Base-by-base conservation (phyloP, 768 basidiomycete species). In the Cyclocybe aegerita region DNA sequence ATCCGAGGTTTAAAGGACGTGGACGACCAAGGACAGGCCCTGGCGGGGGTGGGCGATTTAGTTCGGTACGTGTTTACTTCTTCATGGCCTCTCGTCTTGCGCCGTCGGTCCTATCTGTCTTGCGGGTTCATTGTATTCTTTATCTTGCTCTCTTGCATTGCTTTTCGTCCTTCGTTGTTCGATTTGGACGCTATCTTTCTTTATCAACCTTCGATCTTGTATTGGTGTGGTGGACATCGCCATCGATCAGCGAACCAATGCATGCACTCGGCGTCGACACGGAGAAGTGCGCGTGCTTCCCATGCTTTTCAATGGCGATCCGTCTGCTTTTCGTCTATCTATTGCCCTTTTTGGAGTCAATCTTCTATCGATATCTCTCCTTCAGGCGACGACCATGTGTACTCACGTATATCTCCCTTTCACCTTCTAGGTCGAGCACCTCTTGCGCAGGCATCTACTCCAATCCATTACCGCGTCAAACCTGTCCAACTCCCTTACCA, bases 1-100 rank as follows among this genome's bases (percentile, higher is more conserved):
- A 79, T 65, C 79, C 77, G 39, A 67, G 69, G 51, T 74, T 72
- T 52, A 63, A 58, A 48, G 60, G 69, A 32, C 48, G 64, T 43
- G 53, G 61, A 33, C 23, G 23, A 23, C 23, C 23, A 23, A 57
- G 52, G 49, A 57, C 43, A 39, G 38, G 23, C 5, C 23, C 29
- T 8, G 46, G 53, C 12, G 49, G 30, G n/a, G 45, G 53, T 37
- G 52, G 54, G 31, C 45, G 55, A 32, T 59, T 56, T 46, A 68
- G 61, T 42, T 48, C 58, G 59, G 69, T 66, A 58, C 56, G 66
- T 66, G 39, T 60, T 60, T 59, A 51, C 10, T 60, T 61, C 55
- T 47, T 49, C 12, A 38, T 54, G 23, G 36, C 29, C 37, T 41
- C 36, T 52, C 29, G 12, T 44, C 35, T 38, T 29, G 47, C 33